Conservation (phyloP, 2,329 filamentous ascomycete species). For the Fusarium longipes region DNA sequence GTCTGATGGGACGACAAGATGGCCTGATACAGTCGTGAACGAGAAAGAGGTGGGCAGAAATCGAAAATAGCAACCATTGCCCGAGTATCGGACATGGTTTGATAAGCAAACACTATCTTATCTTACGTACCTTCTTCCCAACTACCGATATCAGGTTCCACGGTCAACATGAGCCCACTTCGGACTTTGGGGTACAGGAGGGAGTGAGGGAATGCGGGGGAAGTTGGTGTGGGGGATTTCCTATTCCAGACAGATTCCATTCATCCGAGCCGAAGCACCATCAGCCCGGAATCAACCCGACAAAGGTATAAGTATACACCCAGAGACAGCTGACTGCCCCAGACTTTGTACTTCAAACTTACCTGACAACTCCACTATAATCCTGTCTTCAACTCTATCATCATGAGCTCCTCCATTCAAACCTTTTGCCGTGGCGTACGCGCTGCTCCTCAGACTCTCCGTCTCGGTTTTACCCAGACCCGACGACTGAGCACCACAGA, state of each 20-base stretch:
- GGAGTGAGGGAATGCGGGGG: conserved; percentile 11
- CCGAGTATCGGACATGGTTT: neutral
- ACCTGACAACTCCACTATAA: neutral
- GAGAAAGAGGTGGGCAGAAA: neutral
- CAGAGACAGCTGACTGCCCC: neutral
- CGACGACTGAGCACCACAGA: conserved; percentile 36
- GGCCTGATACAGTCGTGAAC: neutral
- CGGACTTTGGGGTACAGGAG: conserved; percentile 28
- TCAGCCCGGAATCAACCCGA: conserved; percentile 20
- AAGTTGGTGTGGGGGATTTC: conserved; percentile 20
- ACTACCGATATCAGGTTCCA: conserved; percentile 21
- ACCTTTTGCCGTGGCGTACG: conserved; percentile 36
- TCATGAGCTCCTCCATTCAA: conserved; percentile 40
- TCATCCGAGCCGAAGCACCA: conserved; percentile 34
- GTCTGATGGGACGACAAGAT: neutral
- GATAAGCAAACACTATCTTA: neutral
- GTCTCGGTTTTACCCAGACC: conserved; percentile 25
- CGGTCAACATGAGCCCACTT: conserved; percentile 18
- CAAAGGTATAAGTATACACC: conserved; percentile 25
- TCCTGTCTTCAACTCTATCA: neutral
- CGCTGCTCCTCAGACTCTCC: conserved; percentile 19
- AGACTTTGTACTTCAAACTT: neutral
- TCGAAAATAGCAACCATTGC: neutral
- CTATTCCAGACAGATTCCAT: conserved; percentile 27
- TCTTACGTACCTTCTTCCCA: neutral